A percentile compares a stretch with the other conserved stretches of the same genome.
phyloP scores from a whole-genome alignment of 1,284 basidiomycete species.

The Heimioporus retisporus region DNA sequence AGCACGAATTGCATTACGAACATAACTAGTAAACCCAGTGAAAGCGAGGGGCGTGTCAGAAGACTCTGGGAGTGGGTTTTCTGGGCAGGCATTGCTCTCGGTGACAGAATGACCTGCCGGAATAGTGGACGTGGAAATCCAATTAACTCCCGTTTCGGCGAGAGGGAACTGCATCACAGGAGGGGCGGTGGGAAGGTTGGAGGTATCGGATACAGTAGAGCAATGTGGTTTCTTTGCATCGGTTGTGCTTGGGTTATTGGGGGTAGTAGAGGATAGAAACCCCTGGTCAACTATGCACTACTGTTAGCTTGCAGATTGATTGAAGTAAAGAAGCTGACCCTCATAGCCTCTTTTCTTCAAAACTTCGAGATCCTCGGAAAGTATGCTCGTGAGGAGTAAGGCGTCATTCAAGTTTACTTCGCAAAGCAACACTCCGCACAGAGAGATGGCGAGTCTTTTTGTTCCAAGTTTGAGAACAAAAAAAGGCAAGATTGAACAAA shows the following conservation, averaged over 20 bases:
- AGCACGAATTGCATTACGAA: neutral
- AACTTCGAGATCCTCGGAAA: constrained; percentile 87
- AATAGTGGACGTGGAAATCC: too few relatives aligned
- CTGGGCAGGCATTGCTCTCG: neutral
- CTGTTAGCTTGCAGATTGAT: neutral
- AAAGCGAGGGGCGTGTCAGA: neutral
- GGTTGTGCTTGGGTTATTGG: neutral
- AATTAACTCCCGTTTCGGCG: too few relatives aligned
- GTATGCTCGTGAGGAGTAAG: constrained; percentile 88
- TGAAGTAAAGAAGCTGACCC: constrained; percentile 6
- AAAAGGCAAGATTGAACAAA: too few relatives aligned
- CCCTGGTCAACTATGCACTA: neutral
- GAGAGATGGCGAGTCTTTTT: constrained; percentile 2
- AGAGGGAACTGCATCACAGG: neutral
- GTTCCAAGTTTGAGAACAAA: neutral
- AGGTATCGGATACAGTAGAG: neutral
- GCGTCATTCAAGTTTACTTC: constrained; percentile 83
- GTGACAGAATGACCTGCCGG: neutral
- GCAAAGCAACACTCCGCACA: neutral
- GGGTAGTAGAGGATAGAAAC: neutral
- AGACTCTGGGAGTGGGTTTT: neutral
- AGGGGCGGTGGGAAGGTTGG: neutral
- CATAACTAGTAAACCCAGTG: neutral
- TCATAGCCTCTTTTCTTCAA: constrained; percentile 82
- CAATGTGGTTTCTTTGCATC: neutral